phyloP scores from a whole-genome alignment of 225 moss, liverwort and hornwort genomes.

The Lunularia cruciata region DNA sequence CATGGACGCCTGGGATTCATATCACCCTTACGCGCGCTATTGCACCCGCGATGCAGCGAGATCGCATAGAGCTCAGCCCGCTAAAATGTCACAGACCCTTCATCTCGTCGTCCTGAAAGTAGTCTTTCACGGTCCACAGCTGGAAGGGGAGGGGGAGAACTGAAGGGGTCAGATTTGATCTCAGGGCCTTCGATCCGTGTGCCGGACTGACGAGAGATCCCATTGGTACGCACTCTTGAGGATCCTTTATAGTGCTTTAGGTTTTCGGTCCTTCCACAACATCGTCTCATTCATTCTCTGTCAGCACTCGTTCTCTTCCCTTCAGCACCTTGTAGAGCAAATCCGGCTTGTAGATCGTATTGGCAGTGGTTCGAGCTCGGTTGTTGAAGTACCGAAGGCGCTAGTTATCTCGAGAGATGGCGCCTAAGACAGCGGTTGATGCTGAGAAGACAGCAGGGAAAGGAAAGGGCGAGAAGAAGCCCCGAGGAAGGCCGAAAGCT shows the following conservation, averaged over 20 bases:
- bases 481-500: slow-evolving; percentile 51
- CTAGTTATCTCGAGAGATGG: slow-evolving; percentile 19
- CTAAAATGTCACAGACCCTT: too few relatives aligned
- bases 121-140: neutral
- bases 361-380: neutral
- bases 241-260: slow-evolving; percentile 36
- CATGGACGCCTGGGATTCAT: too few relatives aligned
- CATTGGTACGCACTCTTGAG: slow-evolving; percentile 11
- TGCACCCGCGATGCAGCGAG: too few relatives aligned
- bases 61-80: too few relatives aligned
- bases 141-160: neutral
- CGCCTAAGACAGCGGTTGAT: slow-evolving; percentile 39
- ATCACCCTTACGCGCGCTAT: too few relatives aligned
- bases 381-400: neutral
- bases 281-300: neutral
- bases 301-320: neutral
- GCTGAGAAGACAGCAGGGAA: slow-evolving; percentile 37
- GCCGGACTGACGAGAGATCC: neutral
- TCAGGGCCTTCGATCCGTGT: slow-evolving; percentile 28
- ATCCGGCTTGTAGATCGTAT: neutral
- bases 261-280: neutral
- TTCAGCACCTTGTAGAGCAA: neutral
- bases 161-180: slow-evolving; percentile 29
- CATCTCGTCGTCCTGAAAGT: neutral
- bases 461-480: slow-evolving; percentile 53